These are phyloP conservation scores for Volvox carteri DNA, from an alignment of 163 green algal genomes.

Conservation along the genomic window DNA sequence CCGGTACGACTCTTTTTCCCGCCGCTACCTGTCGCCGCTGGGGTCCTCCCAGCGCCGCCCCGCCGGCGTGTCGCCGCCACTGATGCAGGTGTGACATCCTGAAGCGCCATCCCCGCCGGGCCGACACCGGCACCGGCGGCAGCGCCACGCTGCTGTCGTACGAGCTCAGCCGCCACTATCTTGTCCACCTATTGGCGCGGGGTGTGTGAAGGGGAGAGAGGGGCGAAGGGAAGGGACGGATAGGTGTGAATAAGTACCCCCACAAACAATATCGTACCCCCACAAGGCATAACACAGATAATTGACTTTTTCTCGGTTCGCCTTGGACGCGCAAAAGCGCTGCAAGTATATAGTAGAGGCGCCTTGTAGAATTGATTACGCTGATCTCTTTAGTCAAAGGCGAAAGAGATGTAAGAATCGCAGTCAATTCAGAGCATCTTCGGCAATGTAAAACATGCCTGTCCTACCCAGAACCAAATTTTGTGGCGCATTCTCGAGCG, in stretches of 20 bases:
- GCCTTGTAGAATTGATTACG: no score
- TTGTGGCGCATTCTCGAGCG: no score
- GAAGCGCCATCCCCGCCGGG: constrained; percentile 32
- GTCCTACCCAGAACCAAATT: no score
- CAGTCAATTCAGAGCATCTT: no score
- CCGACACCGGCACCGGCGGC: constrained; percentile 40
- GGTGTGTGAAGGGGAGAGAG: neutral
- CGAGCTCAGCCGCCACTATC: constrained; percentile 52
- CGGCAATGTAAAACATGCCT: no score
- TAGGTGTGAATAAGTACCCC: no score
- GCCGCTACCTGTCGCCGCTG: neutral
- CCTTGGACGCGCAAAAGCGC: no score
- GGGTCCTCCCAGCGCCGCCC: neutral
- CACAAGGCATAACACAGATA: neutral
- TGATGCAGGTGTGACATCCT: neutral
- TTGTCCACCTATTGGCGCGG: constrained; percentile 19
- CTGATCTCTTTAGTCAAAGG: no score
- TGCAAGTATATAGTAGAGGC: no score
- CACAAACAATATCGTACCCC: neutral
- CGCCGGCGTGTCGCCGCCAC: constrained; percentile 43
- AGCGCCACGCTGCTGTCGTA: constrained; percentile 52
- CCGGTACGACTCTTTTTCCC: neutral
- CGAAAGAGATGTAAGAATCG: no score
- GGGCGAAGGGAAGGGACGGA: neutral
- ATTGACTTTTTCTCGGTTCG: neutral